Base-by-base conservation (phyloP, 805 yeast species). In the Lipomyces sp. region DNA sequence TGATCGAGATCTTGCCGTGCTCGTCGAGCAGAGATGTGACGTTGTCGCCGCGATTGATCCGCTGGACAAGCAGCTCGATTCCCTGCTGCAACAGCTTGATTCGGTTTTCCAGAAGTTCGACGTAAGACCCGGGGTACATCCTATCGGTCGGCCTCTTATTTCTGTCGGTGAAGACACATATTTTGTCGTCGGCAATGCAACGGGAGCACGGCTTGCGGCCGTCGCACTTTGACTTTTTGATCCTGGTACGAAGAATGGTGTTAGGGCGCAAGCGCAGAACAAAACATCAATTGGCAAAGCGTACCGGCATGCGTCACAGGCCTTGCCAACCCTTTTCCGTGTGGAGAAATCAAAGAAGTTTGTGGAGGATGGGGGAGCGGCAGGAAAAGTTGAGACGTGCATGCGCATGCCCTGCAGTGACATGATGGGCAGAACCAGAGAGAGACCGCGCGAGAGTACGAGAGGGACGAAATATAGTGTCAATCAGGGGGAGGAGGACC, bases 71-170 rank as follows among this genome's bases (percentile, higher is more conserved):
- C 29, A 52, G 37, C 26, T 51, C 56, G 23, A 57, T 47, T 11
- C 58, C 61, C 16, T 47, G 32, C 50, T 53, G 61, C 18, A 81
- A 65, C 39, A 82, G 64, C 39, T 74, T 77, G 38, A 80, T 63
- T 36, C 85, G 65, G 29, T 81, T 78, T 57, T 82, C 85, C 28
- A 82, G 66, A 45, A 82, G 64, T 59, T 81, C 86, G 14, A 81
- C 82, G 58, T 82, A 81, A 2, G 33, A 19, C 34, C 66, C 65
- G 1, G 85, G 81, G 55, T 78, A 79, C 28, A 68, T 66, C 61
- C 79, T 80, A 39, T 80, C 83, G 47, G 72, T 74, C 36, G 70
- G 16, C 4, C 33, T 65, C 53, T 72, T 74, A 63, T 70, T 74
- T 68, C 76, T 75, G 43, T 75, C 78, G 34, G 79, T 74, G 58